These are phyloP conservation scores for Synchytrium microbalum DNA, from an alignment of 371 early-diverging fungal genomes.

Conservation along the genomic window DNA sequence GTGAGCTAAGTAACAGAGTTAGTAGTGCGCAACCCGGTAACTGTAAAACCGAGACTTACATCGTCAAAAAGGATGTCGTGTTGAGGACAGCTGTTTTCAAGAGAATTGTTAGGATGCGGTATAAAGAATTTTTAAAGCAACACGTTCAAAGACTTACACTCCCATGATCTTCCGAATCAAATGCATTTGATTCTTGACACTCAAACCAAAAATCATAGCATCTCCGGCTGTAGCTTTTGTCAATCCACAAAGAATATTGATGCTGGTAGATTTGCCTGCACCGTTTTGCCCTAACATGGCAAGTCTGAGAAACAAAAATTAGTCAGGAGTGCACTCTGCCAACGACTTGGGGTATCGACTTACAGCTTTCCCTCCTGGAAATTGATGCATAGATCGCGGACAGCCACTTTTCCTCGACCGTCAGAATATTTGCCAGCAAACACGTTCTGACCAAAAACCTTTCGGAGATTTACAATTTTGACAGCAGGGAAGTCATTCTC, in stretches of 20 bases:
- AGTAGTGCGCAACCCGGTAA: not conserved
- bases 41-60: not conserved
- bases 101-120: not conserved
- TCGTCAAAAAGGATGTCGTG: slow-evolving; percentile 53
- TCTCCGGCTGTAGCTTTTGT: slow-evolving; percentile 58
- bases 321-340: not conserved
- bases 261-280: slow-evolving; percentile 62
- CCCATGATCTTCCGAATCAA: slow-evolving; percentile 56
- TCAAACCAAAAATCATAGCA: slow-evolving; percentile 44
- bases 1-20: slow-evolving; percentile 24
- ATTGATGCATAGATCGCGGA: slow-evolving; percentile 45
- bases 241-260: slow-evolving; percentile 58
- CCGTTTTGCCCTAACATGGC: slow-evolving; percentile 64
- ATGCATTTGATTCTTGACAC: slow-evolving; percentile 44
- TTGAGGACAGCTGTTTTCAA: slow-evolving; percentile 16
- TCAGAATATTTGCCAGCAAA: slow-evolving; percentile 35
- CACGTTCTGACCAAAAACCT: slow-evolving; percentile 37
- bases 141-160: slow-evolving; percentile 43
- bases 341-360: slow-evolving; percentile 10
- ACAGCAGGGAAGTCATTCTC: slow-evolving; percentile 20
- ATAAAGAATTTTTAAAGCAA: too few relatives aligned
- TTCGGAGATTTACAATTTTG: slow-evolving; percentile 55
- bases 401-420: slow-evolving; percentile 46
- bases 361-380: slow-evolving; percentile 52
- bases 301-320: slow-evolving; percentile 8